phyloP scores from a whole-genome alignment of 164 flowering plant species.

The Malania oleifera region DNA sequence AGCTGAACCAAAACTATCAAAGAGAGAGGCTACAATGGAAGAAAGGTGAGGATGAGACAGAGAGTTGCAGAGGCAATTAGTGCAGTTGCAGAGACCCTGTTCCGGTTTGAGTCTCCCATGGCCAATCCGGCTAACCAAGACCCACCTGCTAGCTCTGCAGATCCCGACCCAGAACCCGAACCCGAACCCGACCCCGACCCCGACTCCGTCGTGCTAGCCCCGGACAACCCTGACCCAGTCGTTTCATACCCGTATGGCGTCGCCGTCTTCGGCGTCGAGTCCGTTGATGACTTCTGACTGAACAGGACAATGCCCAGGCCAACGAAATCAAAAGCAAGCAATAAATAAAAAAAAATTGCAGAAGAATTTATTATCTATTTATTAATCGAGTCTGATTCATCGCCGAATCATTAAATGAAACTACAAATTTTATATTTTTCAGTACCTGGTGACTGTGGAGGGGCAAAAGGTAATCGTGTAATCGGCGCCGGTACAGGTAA shows the following conservation, averaged over 20 bases:
- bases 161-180: slow-evolving; percentile 25
- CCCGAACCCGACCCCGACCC: slow-evolving; percentile 18
- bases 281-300: slow-evolving; percentile 47
- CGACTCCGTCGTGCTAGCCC: slow-evolving; percentile 11
- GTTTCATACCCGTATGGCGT: slow-evolving; percentile 3
- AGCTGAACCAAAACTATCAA: background rate
- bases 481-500: slow-evolving; percentile 59
- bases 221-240: slow-evolving; percentile 3
- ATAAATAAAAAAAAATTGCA: background rate
- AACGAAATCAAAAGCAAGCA: background rate
- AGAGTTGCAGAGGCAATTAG: slow-evolving; percentile 16
- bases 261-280: slow-evolving; percentile 26
- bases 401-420: too few relatives aligned
- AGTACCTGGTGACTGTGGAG: slow-evolving; percentile 56
- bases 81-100: slow-evolving; percentile 14
- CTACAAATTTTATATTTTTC: too few relatives aligned
- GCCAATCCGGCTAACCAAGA: slow-evolving; percentile 81
- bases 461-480: slow-evolving; percentile 72
- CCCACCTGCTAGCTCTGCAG: slow-evolving; percentile 42
- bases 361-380: too few relatives aligned
- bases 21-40: slow-evolving; percentile 24
- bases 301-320: slow-evolving; percentile 6
- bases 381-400: too few relatives aligned
- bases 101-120: slow-evolving; percentile 56
- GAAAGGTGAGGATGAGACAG: slow-evolving; percentile 16